A percentile compares a stretch with the other conserved stretches of the same genome.
Evolutionary conservation across 1,284 basidiomycete species (phyloP).

Genomic region (Flammula alnicola): DNA sequence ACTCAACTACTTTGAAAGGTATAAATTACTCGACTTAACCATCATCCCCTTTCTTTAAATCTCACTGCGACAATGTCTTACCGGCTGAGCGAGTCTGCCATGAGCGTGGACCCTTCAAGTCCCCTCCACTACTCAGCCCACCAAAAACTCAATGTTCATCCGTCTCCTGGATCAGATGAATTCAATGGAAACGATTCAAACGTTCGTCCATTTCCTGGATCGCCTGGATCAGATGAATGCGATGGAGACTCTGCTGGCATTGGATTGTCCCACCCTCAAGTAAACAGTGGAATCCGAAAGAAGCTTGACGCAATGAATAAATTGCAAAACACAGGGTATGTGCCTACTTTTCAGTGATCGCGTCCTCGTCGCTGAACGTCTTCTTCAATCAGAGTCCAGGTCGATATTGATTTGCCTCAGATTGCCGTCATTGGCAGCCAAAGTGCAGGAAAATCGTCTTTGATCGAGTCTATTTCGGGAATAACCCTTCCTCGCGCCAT

Average conservation of each 20-base stretch:
- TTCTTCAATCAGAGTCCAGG: constrained; percentile 50
- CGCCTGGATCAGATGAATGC: no score
- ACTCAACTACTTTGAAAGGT: no score
- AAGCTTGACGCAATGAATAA: constrained; percentile 7
- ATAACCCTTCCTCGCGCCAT: constrained; percentile 68
- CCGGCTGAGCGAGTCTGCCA: no score
- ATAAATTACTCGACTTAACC: no score
- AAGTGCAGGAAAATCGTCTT: constrained; percentile 73
- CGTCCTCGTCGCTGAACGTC: constrained; percentile 21
- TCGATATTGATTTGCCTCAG: constrained; percentile 70
- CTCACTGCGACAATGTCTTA: no score
- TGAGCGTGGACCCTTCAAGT: no score
- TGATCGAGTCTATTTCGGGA: constrained; percentile 76
- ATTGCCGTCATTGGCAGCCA: constrained; percentile 73
- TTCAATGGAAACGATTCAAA: no score
- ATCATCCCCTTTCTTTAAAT: no score
- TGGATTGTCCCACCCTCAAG: not conserved
- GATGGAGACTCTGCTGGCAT: not conserved
- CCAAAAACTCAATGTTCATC: no score
- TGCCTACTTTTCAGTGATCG: constrained; percentile 10
- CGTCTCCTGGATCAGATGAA: no score
- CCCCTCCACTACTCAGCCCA: no score
- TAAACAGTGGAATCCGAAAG: not conserved
- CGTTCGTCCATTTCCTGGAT: no score
- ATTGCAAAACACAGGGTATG: constrained; percentile 15